phyloP scores from a whole-genome alignment of 768 basidiomycete species.

The Strobilomyces dryophilus region DNA sequence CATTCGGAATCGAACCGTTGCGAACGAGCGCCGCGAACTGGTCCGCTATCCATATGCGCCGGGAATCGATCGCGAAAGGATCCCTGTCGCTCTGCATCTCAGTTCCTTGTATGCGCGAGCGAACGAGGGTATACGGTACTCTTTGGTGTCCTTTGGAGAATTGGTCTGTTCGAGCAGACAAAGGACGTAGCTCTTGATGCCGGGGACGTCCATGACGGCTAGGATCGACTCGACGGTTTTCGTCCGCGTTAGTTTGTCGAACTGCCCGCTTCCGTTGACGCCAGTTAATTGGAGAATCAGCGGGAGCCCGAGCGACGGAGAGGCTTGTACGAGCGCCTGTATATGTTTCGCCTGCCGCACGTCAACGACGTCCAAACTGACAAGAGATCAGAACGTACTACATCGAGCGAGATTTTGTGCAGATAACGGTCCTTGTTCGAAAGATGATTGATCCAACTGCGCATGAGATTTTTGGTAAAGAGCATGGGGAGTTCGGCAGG shows the following conservation, averaged over 20 bases:
- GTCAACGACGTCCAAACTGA: not conserved
- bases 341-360: constrained; percentile 65
- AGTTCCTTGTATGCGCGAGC: constrained; percentile 5
- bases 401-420: constrained; percentile 82
- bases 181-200: constrained; percentile 72
- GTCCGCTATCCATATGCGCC: constrained; percentile 80
- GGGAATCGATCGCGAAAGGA: constrained; percentile 46
- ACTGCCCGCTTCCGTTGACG: constrained; percentile 77
- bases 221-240: constrained; percentile 89
- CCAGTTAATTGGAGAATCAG: constrained; percentile 84
- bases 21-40: constrained; percentile 77
- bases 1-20: constrained; percentile 75
- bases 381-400: constrained; percentile 44
- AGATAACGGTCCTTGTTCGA: constrained; percentile 84
- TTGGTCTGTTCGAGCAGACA: constrained; percentile 66
- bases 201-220: constrained; percentile 63
- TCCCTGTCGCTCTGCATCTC: constrained; percentile 32
- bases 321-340: constrained; percentile 65
- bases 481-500: constrained; percentile 73
- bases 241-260: constrained; percentile 88
- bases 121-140: constrained; percentile 33
- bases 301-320: constrained; percentile 79
- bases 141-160: constrained; percentile 36
- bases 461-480: constrained; percentile 94
- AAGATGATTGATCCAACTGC: constrained; percentile 94